A percentile compares a stretch with the other conserved stretches of the same genome.
These are phyloP conservation scores for Lactarius psammicola DNA, from an alignment of 768 basidiomycete genomes.

Conservation along the genomic window DNA sequence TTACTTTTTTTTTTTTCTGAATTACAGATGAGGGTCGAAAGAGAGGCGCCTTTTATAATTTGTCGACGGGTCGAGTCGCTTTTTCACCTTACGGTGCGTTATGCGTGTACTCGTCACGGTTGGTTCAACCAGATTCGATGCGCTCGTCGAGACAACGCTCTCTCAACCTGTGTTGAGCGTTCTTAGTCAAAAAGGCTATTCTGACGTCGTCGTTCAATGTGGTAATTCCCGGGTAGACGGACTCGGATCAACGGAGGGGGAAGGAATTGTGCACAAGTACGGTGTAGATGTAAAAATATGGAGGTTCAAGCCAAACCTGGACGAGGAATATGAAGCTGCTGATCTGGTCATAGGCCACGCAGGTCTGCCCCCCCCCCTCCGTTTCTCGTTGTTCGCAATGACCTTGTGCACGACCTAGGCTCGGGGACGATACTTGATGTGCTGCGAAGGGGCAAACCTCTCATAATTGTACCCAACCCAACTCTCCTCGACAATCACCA, in stretches of 20 bases:
- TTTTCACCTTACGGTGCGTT: neutral
- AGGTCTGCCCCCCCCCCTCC: conserved; percentile 48
- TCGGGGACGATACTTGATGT: conserved; percentile 94
- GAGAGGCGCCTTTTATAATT: neutral
- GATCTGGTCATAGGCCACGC: conserved; percentile 92
- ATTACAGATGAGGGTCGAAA: conserved; percentile 11
- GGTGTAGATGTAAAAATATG: conserved; percentile 62
- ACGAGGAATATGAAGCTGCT: conserved; percentile 58
- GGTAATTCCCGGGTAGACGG: conserved; percentile 61
- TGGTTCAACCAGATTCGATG: conserved; percentile 85
- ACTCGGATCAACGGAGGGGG: conserved; percentile 28
- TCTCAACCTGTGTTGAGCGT: conserved; percentile 55
- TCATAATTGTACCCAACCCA: conserved; percentile 89
- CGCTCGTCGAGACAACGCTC: conserved; percentile 60
- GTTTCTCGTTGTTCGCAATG: neutral
- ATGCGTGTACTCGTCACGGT: conserved; percentile 73
- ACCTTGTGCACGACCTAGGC: conserved; percentile 46
- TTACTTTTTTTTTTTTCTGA: conserved; percentile 17
- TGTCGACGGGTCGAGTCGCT: neutral
- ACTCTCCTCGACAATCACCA: conserved; percentile 93
- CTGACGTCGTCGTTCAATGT: conserved; percentile 67
- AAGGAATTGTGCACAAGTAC: conserved; percentile 30
- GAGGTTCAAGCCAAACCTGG: conserved; percentile 72
- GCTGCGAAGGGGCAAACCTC: conserved; percentile 64
- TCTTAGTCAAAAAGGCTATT: conserved; percentile 56